Evolutionary conservation across 148 eudicot genomes (phyloP).

Genomic region (Rhododendron kiyosumense): DNA sequence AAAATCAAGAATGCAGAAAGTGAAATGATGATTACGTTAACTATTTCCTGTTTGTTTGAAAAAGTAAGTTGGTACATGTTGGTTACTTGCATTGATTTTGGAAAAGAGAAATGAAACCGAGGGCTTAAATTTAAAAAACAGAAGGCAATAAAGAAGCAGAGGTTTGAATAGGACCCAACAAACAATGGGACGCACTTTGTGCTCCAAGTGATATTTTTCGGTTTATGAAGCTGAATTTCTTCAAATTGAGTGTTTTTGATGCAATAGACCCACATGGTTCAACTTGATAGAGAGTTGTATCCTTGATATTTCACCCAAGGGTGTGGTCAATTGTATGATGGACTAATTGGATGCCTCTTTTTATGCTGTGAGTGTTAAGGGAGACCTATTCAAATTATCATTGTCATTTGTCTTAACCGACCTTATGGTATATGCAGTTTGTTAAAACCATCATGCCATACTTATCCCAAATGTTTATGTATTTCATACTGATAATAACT

Average conservation of each 20-base stretch:
- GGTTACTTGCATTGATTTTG: not conserved
- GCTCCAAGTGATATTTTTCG: not conserved
- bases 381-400: not conserved
- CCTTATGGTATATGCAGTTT: not conserved
- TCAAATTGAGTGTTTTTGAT: not conserved
- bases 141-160: not conserved
- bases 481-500: not conserved
- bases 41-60: not conserved
- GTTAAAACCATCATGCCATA: not conserved
- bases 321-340: not conserved
- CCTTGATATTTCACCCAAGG: not conserved
- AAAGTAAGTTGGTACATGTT: not conserved
- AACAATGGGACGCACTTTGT: not conserved
- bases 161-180: not conserved
- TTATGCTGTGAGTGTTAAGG: not conserved
- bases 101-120: not conserved
- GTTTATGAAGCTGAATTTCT: not conserved
- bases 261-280: not conserved
- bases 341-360: not conserved
- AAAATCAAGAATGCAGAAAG: no score
- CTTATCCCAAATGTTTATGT: not conserved
- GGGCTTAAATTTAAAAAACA: not conserved
- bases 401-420: not conserved
- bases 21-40: not conserved
- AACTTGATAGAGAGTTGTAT: not conserved